Conservation (phyloP, 805 yeast species). For the Cyberlindnera maritima region DNA sequence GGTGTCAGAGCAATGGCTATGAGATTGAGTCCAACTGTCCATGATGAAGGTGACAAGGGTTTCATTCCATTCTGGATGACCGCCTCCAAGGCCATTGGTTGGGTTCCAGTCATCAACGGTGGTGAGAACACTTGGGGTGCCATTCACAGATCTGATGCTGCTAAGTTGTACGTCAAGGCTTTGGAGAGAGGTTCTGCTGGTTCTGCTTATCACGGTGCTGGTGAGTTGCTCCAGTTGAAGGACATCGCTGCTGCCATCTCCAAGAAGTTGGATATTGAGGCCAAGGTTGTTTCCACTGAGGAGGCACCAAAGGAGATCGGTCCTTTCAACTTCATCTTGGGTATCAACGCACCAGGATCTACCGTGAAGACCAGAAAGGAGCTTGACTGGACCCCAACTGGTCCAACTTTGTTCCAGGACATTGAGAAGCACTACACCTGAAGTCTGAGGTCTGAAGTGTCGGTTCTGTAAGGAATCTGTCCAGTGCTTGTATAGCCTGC, state of each 20-base stretch:
- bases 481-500: too few species aligned
- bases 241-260: slow-evolving; percentile 30
- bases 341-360: slow-evolving; percentile 14
- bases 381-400: slow-evolving; percentile 30
- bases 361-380: slow-evolving; percentile 22
- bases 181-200: slow-evolving; percentile 29
- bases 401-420: slow-evolving; percentile 25
- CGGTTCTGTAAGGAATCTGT: too few species aligned
- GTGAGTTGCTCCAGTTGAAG: slow-evolving; percentile 25
- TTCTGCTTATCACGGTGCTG: slow-evolving; percentile 25
- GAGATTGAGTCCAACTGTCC: slow-evolving; percentile 34
- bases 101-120: slow-evolving; percentile 35
- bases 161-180: slow-evolving; percentile 29
- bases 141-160: slow-evolving; percentile 33
- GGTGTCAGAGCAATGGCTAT: slow-evolving; percentile 28
- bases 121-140: slow-evolving; percentile 34
- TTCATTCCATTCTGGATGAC: slow-evolving; percentile 27
- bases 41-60: slow-evolving; percentile 30
- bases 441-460: too few species aligned
- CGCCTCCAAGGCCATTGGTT: slow-evolving; percentile 31
- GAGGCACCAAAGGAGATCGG: slow-evolving; percentile 7
- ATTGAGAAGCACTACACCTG: slow-evolving; percentile 18
- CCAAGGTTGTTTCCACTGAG: slow-evolving; percentile 15
- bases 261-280: slow-evolving; percentile 16
- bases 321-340: slow-evolving; percentile 1